These are phyloP conservation scores for Tylopilus microsporus DNA, from an alignment of 1,284 basidiomycete species.

Conservation along the genomic window DNA sequence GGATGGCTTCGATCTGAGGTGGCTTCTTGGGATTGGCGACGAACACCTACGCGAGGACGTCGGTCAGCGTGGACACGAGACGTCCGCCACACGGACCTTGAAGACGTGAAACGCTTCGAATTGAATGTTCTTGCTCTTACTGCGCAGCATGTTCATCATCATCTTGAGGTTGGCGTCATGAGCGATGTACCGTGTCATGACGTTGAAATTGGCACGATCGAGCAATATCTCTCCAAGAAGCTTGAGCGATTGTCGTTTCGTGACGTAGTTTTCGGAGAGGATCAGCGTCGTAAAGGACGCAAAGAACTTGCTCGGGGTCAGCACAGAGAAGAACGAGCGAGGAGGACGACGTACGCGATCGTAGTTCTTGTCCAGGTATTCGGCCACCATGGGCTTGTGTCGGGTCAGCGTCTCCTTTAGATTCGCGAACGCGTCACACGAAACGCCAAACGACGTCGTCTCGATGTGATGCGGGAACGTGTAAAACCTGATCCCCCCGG, in stretches of 20 bases:
- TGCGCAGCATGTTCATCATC: slow-evolving; percentile 99
- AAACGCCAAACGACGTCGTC: slow-evolving; percentile 95
- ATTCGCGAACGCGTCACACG: slow-evolving; percentile 95
- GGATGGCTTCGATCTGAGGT: slow-evolving; percentile 86
- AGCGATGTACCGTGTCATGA: slow-evolving; percentile 98
- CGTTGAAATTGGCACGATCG: slow-evolving; percentile 94
- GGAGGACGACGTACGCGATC: slow-evolving; percentile 65
- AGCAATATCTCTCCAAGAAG: slow-evolving; percentile 96
- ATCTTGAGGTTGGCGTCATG: slow-evolving; percentile 93
- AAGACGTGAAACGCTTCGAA: slow-evolving; percentile 99
- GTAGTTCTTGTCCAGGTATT: slow-evolving; percentile 94
- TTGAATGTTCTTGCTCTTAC: slow-evolving; percentile 98
- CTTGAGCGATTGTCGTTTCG: slow-evolving; percentile 98
- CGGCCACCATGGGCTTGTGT: slow-evolving; percentile 96
- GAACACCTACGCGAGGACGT: slow-evolving; percentile 64
- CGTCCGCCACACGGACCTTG: slow-evolving; percentile 59
- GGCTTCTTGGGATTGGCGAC: slow-evolving; percentile 99
- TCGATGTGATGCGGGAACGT: slow-evolving; percentile 96
- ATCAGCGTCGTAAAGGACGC: slow-evolving; percentile 89
- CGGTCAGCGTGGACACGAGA: neutral
- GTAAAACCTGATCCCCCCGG: slow-evolving; percentile 71
- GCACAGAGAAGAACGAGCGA: neutral
- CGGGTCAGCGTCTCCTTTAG: slow-evolving; percentile 94
- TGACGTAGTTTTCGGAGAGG: slow-evolving; percentile 93
- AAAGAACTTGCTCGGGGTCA: slow-evolving; percentile 71